Evolutionary conservation across 768 basidiomycete species (phyloP).

Genomic region (Zangia roseola): DNA sequence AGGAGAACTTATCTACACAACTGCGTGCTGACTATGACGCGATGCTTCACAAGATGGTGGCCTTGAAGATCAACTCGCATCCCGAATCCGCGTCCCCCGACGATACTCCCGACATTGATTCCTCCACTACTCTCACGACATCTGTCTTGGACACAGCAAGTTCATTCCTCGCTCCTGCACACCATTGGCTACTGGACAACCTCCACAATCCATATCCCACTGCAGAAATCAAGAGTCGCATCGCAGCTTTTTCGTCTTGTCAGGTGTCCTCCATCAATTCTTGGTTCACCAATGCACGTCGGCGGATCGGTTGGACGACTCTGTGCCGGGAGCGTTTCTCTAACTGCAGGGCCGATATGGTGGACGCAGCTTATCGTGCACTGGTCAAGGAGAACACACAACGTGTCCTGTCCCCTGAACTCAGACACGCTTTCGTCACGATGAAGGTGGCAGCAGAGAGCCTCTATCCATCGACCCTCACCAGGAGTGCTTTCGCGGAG

Average conservation of each 20-base stretch:
- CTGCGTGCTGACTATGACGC: conserved; percentile 3
- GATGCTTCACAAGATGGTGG: conserved; percentile 4
- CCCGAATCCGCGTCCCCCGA: neutral
- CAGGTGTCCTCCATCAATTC: conserved; percentile 34
- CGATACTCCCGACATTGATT: neutral
- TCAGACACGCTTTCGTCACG: conserved; percentile 25
- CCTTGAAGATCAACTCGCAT: neutral
- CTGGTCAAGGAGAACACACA: conserved; percentile 18
- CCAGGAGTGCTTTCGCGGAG: conserved; percentile 27
- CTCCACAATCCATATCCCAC: conserved; percentile 53
- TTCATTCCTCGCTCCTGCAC: conserved; percentile 20
- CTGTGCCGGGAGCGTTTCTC: conserved; percentile 31
- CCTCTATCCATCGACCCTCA: conserved; percentile 27
- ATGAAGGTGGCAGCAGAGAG: conserved; percentile 29
- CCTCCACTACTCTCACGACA: too few species aligned
- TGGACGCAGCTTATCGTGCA: conserved; percentile 26
- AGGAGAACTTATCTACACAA: neutral
- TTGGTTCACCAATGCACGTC: conserved; percentile 48
- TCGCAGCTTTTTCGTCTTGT: conserved; percentile 27
- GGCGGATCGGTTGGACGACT: conserved; percentile 51
- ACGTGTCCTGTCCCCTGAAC: neutral
- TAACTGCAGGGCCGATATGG: conserved; percentile 19
- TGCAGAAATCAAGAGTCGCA: conserved; percentile 16
- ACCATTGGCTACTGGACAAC: conserved; percentile 44
- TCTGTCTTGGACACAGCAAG: too few species aligned